phyloP scores from a whole-genome alignment of 768 basidiomycete genomes.

The Suillus hirtellus region DNA sequence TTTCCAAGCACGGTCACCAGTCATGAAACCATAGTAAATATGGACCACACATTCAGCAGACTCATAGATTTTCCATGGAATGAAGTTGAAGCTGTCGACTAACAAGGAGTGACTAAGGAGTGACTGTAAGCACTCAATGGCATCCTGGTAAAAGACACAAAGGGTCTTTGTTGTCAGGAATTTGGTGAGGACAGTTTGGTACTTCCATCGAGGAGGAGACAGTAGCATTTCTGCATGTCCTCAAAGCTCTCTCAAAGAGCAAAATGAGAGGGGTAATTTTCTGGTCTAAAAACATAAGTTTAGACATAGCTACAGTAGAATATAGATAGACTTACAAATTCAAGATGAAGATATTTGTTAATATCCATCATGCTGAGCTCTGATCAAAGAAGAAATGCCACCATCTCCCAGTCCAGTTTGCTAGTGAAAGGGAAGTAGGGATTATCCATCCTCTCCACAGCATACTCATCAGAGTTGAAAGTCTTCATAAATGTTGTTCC shows the following conservation, averaged over 20 bases:
- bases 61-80: constrained; percentile 17
- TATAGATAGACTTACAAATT: constrained; percentile 5
- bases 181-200: neutral
- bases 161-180: neutral
- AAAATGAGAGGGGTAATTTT: neutral
- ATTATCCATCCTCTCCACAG: neutral
- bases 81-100: constrained; percentile 13
- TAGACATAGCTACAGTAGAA: constrained; percentile 25
- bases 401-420: constrained; percentile 6
- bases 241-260: neutral
- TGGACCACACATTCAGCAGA: constrained; percentile 10
- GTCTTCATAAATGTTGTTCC: too few relatives aligned
- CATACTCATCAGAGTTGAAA: neutral
- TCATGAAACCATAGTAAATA: constrained; percentile 26
- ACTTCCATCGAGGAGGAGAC: neutral
- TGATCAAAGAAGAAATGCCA: neutral
- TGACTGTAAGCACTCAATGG: neutral
- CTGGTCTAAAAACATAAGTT: neutral
- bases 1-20: constrained; percentile 26
- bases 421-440: neutral
- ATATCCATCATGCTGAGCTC: constrained; percentile 6
- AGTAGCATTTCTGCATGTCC: neutral
- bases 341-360: neutral
- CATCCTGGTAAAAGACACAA: neutral
- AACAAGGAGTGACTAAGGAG: neutral